Conservation (phyloP, 2,329 filamentous ascomycete genomes). For the Camillea tinctor region DNA sequence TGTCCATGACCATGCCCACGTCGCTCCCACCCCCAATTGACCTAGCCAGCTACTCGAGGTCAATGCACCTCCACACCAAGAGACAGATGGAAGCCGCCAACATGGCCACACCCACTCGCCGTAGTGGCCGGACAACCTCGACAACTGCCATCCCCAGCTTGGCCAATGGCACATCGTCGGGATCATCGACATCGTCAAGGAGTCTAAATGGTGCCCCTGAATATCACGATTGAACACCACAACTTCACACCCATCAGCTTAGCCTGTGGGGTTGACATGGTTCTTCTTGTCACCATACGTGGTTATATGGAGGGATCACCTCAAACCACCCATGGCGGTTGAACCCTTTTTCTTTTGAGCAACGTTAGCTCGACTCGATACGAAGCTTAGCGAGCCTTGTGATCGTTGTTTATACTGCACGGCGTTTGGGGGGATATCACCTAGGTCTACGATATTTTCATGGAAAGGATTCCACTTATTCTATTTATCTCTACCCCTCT, state of each 20-base stretch:
- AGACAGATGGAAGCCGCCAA: slow-evolving; percentile 61
- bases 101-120: slow-evolving; percentile 43
- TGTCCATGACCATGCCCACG: slow-evolving; percentile 27
- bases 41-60: slow-evolving; percentile 50
- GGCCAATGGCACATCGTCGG: slow-evolving; percentile 26
- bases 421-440: not conserved
- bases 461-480: not conserved
- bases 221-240: slow-evolving; percentile 29
- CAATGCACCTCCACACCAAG: slow-evolving; percentile 65
- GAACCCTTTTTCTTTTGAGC: not conserved
- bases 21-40: slow-evolving; percentile 30
- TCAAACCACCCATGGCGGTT: not conserved
- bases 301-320: not conserved
- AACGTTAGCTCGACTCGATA: not conserved
- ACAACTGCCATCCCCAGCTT: slow-evolving; percentile 17
- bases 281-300: not conserved
- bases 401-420: not conserved
- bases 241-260: slow-evolving; percentile 6
- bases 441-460: not conserved
- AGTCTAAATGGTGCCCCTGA: slow-evolving; percentile 20
- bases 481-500: too few relatives aligned
- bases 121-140: slow-evolving; percentile 17
- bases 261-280: not conserved
- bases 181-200: slow-evolving; percentile 5
- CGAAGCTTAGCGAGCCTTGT: not conserved